Conservation (phyloP, 2,329 filamentous ascomycete genomes). For the Fonsecaea nubica region DNA sequence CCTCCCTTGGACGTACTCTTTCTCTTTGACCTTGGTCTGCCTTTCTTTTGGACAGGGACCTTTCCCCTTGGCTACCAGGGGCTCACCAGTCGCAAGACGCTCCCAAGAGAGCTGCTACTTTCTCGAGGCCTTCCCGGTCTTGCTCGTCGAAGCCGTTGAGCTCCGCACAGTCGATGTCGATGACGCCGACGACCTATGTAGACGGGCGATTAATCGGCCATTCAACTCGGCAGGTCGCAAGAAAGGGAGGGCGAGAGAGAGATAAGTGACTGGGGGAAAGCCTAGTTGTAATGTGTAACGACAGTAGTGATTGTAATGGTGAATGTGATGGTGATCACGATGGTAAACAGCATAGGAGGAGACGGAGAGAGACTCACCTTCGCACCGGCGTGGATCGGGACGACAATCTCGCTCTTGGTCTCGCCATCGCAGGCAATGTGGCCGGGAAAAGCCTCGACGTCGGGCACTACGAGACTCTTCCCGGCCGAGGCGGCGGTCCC, state of each 20-base stretch:
- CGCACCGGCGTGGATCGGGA: constrained; percentile 51
- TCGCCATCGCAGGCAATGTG: constrained; percentile 59
- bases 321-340: no score
- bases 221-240: neutral
- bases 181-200: constrained; percentile 54
- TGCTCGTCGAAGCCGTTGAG: constrained; percentile 53
- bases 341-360: no score
- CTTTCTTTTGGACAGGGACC: neutral
- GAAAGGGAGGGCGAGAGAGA: neutral
- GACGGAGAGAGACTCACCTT: constrained; percentile 46
- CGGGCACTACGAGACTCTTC: constrained; percentile 49
- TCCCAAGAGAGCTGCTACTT: constrained; percentile 49
- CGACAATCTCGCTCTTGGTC: constrained; percentile 58
- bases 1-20: neutral
- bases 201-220: constrained; percentile 1
- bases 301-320: no score
- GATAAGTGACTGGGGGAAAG: no score
- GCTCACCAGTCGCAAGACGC: constrained; percentile 51
- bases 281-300: no score
- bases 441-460: constrained; percentile 53
- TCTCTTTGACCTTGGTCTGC: neutral
- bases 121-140: constrained; percentile 52
- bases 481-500: constrained; percentile 49
- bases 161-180: constrained; percentile 56
- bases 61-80: neutral